Conservation (phyloP, 495 filamentous ascomycete genomes). For the Penicillium salamii region DNA sequence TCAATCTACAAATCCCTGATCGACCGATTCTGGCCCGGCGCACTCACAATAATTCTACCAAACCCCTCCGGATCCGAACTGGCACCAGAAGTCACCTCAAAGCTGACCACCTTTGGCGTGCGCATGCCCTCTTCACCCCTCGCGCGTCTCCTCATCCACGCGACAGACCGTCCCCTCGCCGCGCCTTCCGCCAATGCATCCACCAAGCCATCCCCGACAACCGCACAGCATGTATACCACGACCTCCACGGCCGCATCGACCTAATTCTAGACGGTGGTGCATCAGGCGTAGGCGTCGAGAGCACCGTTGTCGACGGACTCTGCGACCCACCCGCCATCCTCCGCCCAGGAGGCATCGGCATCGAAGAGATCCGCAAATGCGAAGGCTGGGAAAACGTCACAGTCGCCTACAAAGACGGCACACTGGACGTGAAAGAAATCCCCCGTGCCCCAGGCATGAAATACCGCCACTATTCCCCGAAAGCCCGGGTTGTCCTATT, state of each 20-base stretch:
- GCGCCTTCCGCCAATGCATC: constrained; percentile 93
- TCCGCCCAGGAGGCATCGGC: constrained; percentile 88
- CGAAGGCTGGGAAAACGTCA: constrained; percentile 76
- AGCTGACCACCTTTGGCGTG: constrained; percentile 77
- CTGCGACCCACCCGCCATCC: constrained; percentile 70
- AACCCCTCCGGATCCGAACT: constrained; percentile 66
- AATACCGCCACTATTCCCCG: constrained; percentile 97
- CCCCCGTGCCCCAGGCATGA: constrained; percentile 94
- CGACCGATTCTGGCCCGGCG: constrained; percentile 86
- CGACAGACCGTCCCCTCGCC: constrained; percentile 76
- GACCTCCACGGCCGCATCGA: constrained; percentile 84
- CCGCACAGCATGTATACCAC: constrained; percentile 80
- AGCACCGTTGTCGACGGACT: constrained; percentile 96
- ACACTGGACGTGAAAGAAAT: constrained; percentile 40
- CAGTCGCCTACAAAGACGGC: constrained; percentile 71
- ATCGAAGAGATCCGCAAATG: constrained; percentile 73
- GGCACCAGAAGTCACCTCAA: constrained; percentile 84
- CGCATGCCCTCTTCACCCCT: constrained; percentile 83
- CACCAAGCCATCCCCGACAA: constrained; percentile 86
- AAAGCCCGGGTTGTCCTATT: constrained; percentile 83
- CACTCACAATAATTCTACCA: constrained; percentile 86
- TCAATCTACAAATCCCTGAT: constrained; percentile 81
- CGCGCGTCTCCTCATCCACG: constrained; percentile 80
- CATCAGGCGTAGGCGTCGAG: constrained; percentile 85
- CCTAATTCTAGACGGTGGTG: constrained; percentile 84